phyloP scores from a whole-genome alignment of 2,329 filamentous ascomycete species.

The Pseudogymnoascus verrucosus region DNA sequence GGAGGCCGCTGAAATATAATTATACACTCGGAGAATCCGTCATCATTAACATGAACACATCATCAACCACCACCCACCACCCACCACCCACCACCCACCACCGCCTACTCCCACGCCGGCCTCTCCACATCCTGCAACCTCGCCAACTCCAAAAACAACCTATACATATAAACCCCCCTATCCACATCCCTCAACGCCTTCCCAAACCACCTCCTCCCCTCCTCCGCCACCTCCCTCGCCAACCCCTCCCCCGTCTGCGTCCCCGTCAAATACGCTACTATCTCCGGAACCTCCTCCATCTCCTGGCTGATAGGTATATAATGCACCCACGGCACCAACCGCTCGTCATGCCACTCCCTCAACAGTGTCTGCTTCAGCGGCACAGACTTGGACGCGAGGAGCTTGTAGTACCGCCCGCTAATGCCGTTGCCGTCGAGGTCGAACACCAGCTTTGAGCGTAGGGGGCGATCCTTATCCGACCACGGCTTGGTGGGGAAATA shows the following conservation, averaged over 20 bases:
- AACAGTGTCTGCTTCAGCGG: conserved; percentile 69
- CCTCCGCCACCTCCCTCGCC: conserved; percentile 56
- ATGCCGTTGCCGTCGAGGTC: conserved; percentile 58
- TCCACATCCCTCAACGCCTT: conserved; percentile 61
- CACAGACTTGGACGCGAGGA: conserved; percentile 57
- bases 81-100: neutral
- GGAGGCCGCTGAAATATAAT: neutral
- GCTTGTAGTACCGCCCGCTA: conserved; percentile 56
- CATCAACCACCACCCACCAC: neutral
- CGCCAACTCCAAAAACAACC: conserved; percentile 57
- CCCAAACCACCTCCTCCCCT: conserved; percentile 61
- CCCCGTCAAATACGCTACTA: conserved; percentile 64
- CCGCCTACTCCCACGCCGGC: neutral
- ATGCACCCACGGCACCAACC: conserved; percentile 66
- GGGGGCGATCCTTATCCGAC: neutral
- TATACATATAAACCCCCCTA: conserved; percentile 63
- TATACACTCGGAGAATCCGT: neutral
- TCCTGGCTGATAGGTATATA: conserved; percentile 70
- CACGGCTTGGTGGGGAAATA: neutral
- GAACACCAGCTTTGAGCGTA: neutral
- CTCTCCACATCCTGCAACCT: conserved; percentile 37
- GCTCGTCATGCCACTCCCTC: conserved; percentile 67
- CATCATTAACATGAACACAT: neutral
- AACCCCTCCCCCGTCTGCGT: conserved; percentile 43
- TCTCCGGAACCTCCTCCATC: conserved; percentile 59